phyloP scores from a whole-genome alignment of 1,284 basidiomycete genomes.

The Trametes pubescens region DNA sequence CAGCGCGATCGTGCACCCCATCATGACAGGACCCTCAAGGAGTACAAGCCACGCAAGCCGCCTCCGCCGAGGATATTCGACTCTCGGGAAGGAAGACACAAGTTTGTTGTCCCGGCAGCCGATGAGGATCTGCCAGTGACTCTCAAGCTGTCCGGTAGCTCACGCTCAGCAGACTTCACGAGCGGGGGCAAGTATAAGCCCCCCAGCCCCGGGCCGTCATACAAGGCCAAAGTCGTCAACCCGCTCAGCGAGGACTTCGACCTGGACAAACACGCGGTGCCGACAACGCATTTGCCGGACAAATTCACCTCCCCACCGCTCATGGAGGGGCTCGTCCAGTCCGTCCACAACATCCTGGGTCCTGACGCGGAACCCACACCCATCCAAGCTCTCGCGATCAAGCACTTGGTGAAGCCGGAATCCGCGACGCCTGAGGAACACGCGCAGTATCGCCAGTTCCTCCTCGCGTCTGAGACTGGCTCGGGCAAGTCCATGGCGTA shows the following conservation, averaged over 20 bases:
- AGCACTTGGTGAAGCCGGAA: slow-evolving; percentile 54
- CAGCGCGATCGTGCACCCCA: slow-evolving; percentile 24
- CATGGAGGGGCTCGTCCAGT: slow-evolving; percentile 64
- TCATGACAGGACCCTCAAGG: slow-evolving; percentile 2
- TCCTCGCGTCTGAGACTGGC: slow-evolving; percentile 88
- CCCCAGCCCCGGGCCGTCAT: background rate
- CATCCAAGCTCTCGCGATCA: slow-evolving; percentile 77
- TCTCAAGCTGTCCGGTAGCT: slow-evolving; percentile 3
- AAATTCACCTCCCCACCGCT: slow-evolving; percentile 75
- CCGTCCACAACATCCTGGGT: slow-evolving; percentile 65
- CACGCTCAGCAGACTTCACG: background rate
- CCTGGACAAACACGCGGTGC: slow-evolving; percentile 38
- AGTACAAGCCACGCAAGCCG: background rate
- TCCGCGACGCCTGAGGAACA: slow-evolving; percentile 21
- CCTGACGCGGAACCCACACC: slow-evolving; percentile 66
- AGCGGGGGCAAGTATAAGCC: background rate
- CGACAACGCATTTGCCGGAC: slow-evolving; percentile 37
- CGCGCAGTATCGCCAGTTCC: slow-evolving; percentile 58
- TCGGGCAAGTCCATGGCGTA: slow-evolving; percentile 93
- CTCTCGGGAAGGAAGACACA: background rate
- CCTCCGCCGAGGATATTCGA: background rate
- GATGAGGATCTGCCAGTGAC: slow-evolving; percentile 8
- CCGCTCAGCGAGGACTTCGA: slow-evolving; percentile 52
- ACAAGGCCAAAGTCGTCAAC: slow-evolving; percentile 37
- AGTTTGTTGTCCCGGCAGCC: background rate